Conservation (phyloP, 2,329 filamentous ascomycete species). For the Dothideomycetidae sp. region DNA sequence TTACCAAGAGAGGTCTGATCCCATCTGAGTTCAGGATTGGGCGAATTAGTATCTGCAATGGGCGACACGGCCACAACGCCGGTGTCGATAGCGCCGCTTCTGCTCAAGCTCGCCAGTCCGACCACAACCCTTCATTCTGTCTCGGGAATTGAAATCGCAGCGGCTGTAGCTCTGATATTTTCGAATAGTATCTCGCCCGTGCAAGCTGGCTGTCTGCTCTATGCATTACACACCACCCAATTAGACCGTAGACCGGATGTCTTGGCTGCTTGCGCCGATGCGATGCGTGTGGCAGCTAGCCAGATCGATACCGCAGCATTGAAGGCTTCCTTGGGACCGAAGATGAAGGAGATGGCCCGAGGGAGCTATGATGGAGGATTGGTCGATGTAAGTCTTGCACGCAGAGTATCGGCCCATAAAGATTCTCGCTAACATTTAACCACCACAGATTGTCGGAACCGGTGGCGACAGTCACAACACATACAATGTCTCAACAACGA, state of each 20-base stretch:
- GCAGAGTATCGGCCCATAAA: neutral
- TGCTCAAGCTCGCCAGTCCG: slow-evolving; percentile 55
- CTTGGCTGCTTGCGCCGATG: slow-evolving; percentile 66
- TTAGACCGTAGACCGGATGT: slow-evolving; percentile 75
- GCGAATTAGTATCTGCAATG: slow-evolving; percentile 5
- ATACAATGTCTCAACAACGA: slow-evolving; percentile 94
- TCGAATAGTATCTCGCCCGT: slow-evolving; percentile 78
- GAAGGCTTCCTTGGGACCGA: slow-evolving; percentile 43
- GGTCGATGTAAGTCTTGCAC: slow-evolving; percentile 39
- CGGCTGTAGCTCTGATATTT: slow-evolving; percentile 84
- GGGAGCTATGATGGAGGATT: slow-evolving; percentile 71
- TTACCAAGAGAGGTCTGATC: too few relatives aligned
- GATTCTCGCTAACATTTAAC: slow-evolving; percentile 1
- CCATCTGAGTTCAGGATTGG: too few relatives aligned
- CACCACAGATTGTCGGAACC: slow-evolving; percentile 92
- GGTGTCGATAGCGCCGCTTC: slow-evolving; percentile 52
- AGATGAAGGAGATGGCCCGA: slow-evolving; percentile 41
- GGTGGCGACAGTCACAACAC: slow-evolving; percentile 94
- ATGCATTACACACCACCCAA: slow-evolving; percentile 80
- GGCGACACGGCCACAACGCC: slow-evolving; percentile 11
- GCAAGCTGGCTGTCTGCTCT: slow-evolving; percentile 75
- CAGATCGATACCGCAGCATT: slow-evolving; percentile 53
- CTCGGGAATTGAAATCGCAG: slow-evolving; percentile 67
- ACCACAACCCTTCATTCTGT: slow-evolving; percentile 35
- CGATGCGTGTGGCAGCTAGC: slow-evolving; percentile 70